Conservation (phyloP, 352 stramenopile species). For the Globisporangium apiculatum region DNA sequence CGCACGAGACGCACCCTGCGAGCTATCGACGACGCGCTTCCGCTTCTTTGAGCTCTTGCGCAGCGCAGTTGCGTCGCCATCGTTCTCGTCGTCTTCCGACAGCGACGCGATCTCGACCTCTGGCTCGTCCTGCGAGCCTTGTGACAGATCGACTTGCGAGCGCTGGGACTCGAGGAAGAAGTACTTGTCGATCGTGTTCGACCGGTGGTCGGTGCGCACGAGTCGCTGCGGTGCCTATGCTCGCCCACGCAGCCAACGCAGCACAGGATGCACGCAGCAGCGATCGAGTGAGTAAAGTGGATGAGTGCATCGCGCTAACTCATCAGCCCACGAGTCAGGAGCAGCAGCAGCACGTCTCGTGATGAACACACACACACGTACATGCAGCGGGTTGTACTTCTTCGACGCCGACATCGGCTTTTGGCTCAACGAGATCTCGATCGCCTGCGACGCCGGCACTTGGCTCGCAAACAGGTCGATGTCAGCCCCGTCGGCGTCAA, state of each 20-base stretch:
- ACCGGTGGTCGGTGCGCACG: constrained; percentile 76
- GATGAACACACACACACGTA: constrained; percentile 13
- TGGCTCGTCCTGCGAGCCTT: neutral
- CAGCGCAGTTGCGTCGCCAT: neutral
- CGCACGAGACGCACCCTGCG: constrained; percentile 6
- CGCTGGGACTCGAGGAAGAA: constrained; percentile 74
- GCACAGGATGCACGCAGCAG: neutral
- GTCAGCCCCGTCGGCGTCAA: constrained; percentile 6
- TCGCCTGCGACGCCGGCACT: constrained; percentile 21
- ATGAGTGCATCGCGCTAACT: constrained; percentile 1
- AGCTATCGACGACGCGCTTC: neutral
- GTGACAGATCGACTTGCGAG: constrained; percentile 33
- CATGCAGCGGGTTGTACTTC: constrained; percentile 61
- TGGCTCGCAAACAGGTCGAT: constrained; percentile 4
- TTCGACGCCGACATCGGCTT: constrained; percentile 43
- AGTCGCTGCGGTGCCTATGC: constrained; percentile 70
- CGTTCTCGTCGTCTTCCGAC: constrained; percentile 2
- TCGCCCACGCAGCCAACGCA: neutral
- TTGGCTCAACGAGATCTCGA: constrained; percentile 58
- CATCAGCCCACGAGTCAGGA: neutral
- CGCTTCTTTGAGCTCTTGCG: constrained; percentile 7
- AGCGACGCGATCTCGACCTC: constrained; percentile 8
- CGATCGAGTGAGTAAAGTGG: too few relatives aligned
- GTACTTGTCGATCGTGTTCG: constrained; percentile 86
- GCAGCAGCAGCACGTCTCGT: too few relatives aligned